Evolutionary conservation across 345 rosid genomes (phyloP), one percentile per base, ranked within the genome.

Genomic region (Melaleuca alternifolia): DNA sequence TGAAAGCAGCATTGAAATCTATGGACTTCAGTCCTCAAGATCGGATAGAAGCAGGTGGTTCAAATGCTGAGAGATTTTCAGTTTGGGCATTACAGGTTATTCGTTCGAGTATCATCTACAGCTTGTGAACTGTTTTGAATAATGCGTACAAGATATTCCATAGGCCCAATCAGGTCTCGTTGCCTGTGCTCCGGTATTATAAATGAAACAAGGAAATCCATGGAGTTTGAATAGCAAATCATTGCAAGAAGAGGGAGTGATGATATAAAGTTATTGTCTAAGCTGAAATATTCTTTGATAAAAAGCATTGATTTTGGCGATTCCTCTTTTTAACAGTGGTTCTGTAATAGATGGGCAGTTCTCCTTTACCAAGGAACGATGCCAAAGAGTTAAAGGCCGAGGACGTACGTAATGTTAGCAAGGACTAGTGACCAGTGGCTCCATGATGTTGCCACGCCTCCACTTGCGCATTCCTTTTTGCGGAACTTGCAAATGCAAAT

Each of bases 131-230:
- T 33, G 3, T n/a, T n/a, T n/a, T n/a, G n/a, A n/a, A n/a, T 9
- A 2, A 2, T 18, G 23, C 23, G 33, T 9, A 9, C 6, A 0
- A 2, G 24, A 10, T 8, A 12, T 71, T 71, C 10, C 46, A 5
- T 2, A 12, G 6, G 46, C 13, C 18, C 24, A 18, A 20, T 20
- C 1, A 5, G 77, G 77, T 62, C 77, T 65, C 23, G 44, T 20
- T 54, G 26, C 8, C 4, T 11, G 11, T 65, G 44, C 79, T 18
- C 79, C 12, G 20, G 24, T 12, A 9, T 30, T 71, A 33, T 33
- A 71, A 9, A 18, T 71, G 9, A 33, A 71, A 41, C 79, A 18
- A 71, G 30, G 79, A 33, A 71, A 33, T 33, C 24, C 79, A 18
- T 33, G 21, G 79, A 4, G 24, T 8, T 71, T 18, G 7, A 71